These are phyloP conservation scores for Porcisia deanei DNA, from an alignment of 208 protist species.

Conservation along the genomic window DNA sequence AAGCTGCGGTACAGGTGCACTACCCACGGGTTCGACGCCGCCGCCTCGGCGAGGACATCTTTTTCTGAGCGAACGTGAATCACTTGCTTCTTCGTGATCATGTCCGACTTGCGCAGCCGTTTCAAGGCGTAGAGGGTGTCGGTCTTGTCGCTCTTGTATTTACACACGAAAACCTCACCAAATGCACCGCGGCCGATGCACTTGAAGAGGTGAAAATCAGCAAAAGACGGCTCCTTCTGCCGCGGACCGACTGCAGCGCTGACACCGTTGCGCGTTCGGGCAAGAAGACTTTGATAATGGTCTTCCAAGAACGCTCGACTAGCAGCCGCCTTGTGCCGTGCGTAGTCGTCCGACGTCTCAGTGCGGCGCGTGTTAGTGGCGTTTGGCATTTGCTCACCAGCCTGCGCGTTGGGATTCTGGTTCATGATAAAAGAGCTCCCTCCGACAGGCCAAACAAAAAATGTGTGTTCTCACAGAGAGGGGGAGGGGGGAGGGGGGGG, in stretches of 20 bases:
- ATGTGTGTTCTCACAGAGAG: neutral
- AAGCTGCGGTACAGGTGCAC: slow-evolving; percentile 92
- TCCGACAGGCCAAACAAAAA: neutral
- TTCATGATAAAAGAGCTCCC: slow-evolving; percentile 7
- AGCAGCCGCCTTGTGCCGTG: slow-evolving; percentile 85
- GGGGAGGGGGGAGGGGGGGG: neutral
- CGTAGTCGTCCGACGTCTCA: slow-evolving; percentile 70
- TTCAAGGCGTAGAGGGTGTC: slow-evolving; percentile 90
- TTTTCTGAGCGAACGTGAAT: slow-evolving; percentile 90
- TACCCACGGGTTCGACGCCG: slow-evolving; percentile 85
- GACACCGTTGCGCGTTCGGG: slow-evolving; percentile 54
- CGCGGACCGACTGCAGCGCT: slow-evolving; percentile 64
- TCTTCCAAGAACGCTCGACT: slow-evolving; percentile 88
- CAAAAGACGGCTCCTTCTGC: slow-evolving; percentile 61
- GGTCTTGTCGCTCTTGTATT: slow-evolving; percentile 58
- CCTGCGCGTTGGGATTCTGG: neutral
- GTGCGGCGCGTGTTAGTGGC: slow-evolving; percentile 39
- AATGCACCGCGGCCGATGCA: slow-evolving; percentile 91
- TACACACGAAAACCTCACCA: slow-evolving; percentile 92
- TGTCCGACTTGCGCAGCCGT: slow-evolving; percentile 90
- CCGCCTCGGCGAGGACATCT: slow-evolving; percentile 87
- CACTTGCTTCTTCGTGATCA: slow-evolving; percentile 91
- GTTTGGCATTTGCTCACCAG: slow-evolving; percentile 27
- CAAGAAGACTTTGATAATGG: slow-evolving; percentile 76
- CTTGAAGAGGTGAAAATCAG: slow-evolving; percentile 90